These are phyloP conservation scores for Trametes pubescens DNA, from an alignment of 1,284 basidiomycete genomes.

Conservation along the genomic window DNA sequence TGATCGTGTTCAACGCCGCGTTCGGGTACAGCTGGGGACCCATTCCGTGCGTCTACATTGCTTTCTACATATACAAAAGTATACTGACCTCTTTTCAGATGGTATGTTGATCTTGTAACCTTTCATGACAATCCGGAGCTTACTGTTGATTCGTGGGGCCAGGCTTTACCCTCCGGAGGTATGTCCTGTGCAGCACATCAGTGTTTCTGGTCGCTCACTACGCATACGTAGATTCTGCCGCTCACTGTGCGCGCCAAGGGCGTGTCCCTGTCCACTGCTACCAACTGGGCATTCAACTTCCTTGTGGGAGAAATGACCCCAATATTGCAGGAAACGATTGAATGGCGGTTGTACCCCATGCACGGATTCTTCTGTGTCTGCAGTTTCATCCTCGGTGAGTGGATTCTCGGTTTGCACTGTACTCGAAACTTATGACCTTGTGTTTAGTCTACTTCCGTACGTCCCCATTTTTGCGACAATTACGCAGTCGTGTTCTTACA, in stretches of 20 bases:
- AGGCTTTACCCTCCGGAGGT: conserved; percentile 93
- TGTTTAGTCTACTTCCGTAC: conserved; percentile 75
- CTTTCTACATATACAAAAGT: background rate
- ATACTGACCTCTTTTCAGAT: background rate
- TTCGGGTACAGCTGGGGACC: conserved; percentile 79
- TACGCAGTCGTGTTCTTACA: conserved; percentile 24
- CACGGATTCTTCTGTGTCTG: conserved; percentile 93
- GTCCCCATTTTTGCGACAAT: conserved; percentile 32
- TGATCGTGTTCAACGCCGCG: conserved; percentile 93
- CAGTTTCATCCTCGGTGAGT: conserved; percentile 82
- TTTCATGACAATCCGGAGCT: background rate
- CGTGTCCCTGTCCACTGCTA: conserved; percentile 91
- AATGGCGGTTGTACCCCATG: conserved; percentile 96
- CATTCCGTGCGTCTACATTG: conserved; percentile 28
- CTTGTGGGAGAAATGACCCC: conserved; percentile 92
- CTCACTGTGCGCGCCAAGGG: conserved; percentile 92
- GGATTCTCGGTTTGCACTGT: background rate
- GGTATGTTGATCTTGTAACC: background rate
- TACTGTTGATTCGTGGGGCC: conserved; percentile 50
- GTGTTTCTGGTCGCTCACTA: background rate
- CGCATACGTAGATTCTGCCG: conserved; percentile 83
- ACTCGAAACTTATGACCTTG: conserved; percentile 31
- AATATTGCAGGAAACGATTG: conserved; percentile 87
- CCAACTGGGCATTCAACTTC: conserved; percentile 89
- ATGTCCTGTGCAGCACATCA: conserved; percentile 14